Percentiles rank a stretch among this genome's conserved stretches.
These are phyloP conservation scores for Candida maesae DNA, from an alignment of 805 yeast species.

Conservation along the genomic window DNA sequence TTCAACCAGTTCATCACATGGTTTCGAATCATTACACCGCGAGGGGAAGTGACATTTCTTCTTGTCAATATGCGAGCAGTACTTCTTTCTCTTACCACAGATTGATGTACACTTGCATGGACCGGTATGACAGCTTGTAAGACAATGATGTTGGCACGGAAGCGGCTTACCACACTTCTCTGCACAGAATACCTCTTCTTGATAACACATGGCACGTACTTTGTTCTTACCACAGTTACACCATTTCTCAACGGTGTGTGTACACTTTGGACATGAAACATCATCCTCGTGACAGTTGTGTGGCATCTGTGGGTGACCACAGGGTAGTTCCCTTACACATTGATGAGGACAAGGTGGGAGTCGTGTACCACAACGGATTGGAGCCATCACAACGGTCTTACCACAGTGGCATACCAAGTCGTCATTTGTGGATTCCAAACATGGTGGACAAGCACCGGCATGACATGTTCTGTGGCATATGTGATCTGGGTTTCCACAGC, in stretches of 20 bases:
- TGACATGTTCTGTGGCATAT: conserved; percentile 70
- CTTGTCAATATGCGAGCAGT: conserved; percentile 69
- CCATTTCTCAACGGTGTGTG: conserved; percentile 48
- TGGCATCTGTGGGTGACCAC: conserved; percentile 70
- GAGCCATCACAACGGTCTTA: conserved; percentile 70
- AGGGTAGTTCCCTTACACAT: conserved; percentile 50
- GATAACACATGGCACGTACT: conserved; percentile 67
- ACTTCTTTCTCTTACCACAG: conserved; percentile 49
- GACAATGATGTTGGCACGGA: conserved; percentile 49
- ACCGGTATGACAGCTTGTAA: conserved; percentile 54
- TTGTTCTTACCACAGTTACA: conserved; percentile 61
- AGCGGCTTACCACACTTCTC: conserved; percentile 51
- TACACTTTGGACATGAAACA: conserved; percentile 72
- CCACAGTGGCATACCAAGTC: conserved; percentile 83
- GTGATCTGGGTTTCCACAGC: conserved; percentile 59
- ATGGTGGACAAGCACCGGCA: conserved; percentile 74
- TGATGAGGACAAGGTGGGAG: conserved; percentile 62
- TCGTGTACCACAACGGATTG: conserved; percentile 77
- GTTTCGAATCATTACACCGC: conserved; percentile 47
- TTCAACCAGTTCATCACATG: conserved; percentile 48
- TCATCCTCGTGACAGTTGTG: conserved; percentile 76
- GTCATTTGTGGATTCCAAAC: conserved; percentile 75
- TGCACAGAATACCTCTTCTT: conserved; percentile 65
- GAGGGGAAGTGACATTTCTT: conserved; percentile 59
- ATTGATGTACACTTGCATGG: conserved; percentile 61